A percentile compares a stretch with the other conserved stretches of the same genome.
Conservation (phyloP, 768 basidiomycete species). For the Lactarius sanguifluus region DNA sequence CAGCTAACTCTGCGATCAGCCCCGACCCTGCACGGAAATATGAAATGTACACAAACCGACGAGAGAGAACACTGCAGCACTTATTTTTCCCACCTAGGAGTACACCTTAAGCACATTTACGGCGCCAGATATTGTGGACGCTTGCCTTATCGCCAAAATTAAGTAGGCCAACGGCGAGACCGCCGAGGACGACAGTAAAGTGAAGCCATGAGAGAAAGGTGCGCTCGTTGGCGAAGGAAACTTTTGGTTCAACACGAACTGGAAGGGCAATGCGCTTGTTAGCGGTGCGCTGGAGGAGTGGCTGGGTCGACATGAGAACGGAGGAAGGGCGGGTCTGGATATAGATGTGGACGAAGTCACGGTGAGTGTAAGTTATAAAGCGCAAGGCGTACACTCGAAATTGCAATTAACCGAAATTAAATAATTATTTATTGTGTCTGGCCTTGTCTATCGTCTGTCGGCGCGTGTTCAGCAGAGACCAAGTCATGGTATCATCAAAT, state of each 20-base stretch:
- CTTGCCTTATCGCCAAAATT: constrained; percentile 96
- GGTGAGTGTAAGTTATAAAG: background rate
- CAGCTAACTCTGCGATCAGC: constrained; percentile 51
- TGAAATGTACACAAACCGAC: constrained; percentile 61
- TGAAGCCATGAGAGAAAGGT: constrained; percentile 99
- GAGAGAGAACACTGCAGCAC: constrained; percentile 93
- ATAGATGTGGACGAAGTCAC: constrained; percentile 4
- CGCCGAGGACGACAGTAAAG: constrained; percentile 96
- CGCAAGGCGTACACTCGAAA: background rate
- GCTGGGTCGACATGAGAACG: constrained; percentile 88
- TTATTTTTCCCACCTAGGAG: constrained; percentile 84
- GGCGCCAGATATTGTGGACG: constrained; percentile 3
- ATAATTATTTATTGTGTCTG: background rate
- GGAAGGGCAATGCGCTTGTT: constrained; percentile 95
- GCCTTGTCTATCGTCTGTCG: too few relatives aligned
- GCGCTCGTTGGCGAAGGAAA: constrained; percentile 92
- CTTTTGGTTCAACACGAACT: constrained; percentile 91
- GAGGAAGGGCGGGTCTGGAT: background rate
- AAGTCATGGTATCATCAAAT: constrained; percentile 21
- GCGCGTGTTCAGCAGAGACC: too few relatives aligned
- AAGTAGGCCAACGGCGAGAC: constrained; percentile 90
- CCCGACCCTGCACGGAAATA: constrained; percentile 1
- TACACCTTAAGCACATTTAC: constrained; percentile 8
- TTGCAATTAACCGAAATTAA: background rate
- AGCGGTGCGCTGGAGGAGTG: constrained; percentile 92